Evolutionary conservation across 2,329 filamentous ascomycete species (phyloP).

Genomic region (Mollisiaceae sp.): DNA sequence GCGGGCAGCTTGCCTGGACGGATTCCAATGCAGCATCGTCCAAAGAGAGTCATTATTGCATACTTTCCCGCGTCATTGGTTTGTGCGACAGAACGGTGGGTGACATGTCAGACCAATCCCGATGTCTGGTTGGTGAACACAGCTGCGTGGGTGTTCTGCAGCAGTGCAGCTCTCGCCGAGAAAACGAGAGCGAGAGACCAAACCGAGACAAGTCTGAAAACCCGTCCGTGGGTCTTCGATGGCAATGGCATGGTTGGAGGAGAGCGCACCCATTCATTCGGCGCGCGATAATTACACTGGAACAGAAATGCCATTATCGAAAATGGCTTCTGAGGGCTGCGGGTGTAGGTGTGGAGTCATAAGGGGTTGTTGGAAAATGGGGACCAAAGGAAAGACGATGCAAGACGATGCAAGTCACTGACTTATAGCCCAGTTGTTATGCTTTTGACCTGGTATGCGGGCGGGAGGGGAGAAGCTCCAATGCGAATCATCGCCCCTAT

Average conservation of each 20-base stretch:
- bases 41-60: constrained; percentile 31
- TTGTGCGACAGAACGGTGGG: constrained; percentile 24
- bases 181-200: constrained; percentile 39
- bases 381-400: not conserved
- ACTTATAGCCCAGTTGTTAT: constrained; percentile 15
- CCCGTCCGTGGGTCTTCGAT: constrained; percentile 13
- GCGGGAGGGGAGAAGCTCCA: not conserved
- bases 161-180: constrained; percentile 16
- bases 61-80: constrained; percentile 25
- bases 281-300: constrained; percentile 3
- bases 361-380: constrained; percentile 8
- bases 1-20: constrained; percentile 8
- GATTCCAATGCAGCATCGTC: constrained; percentile 26
- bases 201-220: constrained; percentile 17
- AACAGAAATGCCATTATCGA: constrained; percentile 13
- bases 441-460: constrained; percentile 3
- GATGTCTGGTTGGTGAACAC: constrained; percentile 8
- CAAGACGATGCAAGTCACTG: not conserved
- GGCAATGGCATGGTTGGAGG: constrained; percentile 23
- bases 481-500: constrained; percentile 19
- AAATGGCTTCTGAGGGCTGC: constrained; percentile 15
- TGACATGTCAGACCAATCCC: constrained; percentile 23
- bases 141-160: constrained; percentile 21
- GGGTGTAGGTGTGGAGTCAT: constrained; percentile 15
- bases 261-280: not conserved